phyloP scores from a whole-genome alignment of 306 rosid genomes.

The Quercus ilex region DNA sequence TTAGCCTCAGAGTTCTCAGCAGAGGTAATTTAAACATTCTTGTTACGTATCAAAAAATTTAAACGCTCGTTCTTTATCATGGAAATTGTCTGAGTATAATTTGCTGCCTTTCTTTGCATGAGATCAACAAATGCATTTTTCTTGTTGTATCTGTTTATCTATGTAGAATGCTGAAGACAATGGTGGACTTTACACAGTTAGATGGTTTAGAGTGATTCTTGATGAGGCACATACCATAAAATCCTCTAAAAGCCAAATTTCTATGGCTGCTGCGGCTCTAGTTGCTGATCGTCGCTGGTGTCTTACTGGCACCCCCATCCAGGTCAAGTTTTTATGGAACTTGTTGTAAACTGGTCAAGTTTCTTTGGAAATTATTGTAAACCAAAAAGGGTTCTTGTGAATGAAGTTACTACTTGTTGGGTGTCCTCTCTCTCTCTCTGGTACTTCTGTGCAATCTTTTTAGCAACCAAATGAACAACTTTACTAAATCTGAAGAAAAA shows the following conservation, averaged over 20 bases:
- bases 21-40: slow-evolving; percentile 58
- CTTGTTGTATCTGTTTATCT: slow-evolving; percentile 6
- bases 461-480: not conserved
- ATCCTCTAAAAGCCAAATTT: slow-evolving; percentile 92
- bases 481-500: not conserved
- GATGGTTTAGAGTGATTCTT: slow-evolving; percentile 94
- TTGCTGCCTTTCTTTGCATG: slow-evolving; percentile 16
- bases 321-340: slow-evolving; percentile 40
- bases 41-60: not conserved
- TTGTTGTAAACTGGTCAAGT: not conserved
- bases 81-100: slow-evolving; percentile 3
- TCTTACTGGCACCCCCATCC: slow-evolving; percentile 97
- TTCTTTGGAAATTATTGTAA: not conserved
- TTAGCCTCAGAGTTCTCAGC: slow-evolving; percentile 81
- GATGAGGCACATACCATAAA: slow-evolving; percentile 95
- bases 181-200: slow-evolving; percentile 78
- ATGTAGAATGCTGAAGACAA: slow-evolving; percentile 65
- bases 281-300: slow-evolving; percentile 93
- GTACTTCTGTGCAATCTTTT: not conserved
- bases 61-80: not conserved
- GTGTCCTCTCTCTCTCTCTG: not conserved
- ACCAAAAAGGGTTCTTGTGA: not conserved
- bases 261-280: slow-evolving; percentile 72
- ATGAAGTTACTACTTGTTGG: not conserved
- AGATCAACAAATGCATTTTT: slow-evolving; percentile 15